phyloP scores from a whole-genome alignment of 805 yeast species.

The Sugiyamaella smithiae region DNA sequence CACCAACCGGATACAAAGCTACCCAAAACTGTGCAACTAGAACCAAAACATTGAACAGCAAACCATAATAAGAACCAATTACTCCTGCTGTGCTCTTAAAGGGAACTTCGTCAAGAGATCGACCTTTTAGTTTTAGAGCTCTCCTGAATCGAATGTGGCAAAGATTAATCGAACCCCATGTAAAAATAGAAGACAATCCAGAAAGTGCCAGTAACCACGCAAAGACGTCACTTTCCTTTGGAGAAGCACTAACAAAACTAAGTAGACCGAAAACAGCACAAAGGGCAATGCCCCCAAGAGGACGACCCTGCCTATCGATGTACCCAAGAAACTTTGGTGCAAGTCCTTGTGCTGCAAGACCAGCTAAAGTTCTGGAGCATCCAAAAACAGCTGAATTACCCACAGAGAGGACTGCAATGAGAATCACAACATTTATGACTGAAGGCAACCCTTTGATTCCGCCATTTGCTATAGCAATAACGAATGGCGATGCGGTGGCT shows the following conservation, averaged over 20 bases:
- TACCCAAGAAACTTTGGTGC: constrained; percentile 62
- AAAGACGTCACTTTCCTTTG: constrained; percentile 47
- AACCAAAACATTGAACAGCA: constrained; percentile 53
- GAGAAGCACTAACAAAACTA: constrained; percentile 61
- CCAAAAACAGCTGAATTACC: constrained; percentile 72
- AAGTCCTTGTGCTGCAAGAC: constrained; percentile 63
- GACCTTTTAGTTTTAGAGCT: constrained; percentile 54
- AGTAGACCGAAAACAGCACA: constrained; percentile 51
- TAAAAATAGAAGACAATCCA: constrained; percentile 66
- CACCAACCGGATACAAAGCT: constrained; percentile 50
- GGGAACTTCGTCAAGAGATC: constrained; percentile 60
- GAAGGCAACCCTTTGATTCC: constrained; percentile 66
- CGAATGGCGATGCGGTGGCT: constrained; percentile 70
- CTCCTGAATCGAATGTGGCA: constrained; percentile 64
- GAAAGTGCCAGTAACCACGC: constrained; percentile 69
- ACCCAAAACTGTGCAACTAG: constrained; percentile 68
- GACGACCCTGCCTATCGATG: constrained; percentile 77
- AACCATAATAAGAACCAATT: constrained; percentile 59
- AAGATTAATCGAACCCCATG: constrained; percentile 69
- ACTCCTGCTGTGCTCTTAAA: constrained; percentile 63
- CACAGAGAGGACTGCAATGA: constrained; percentile 67
- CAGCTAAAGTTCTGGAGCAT: constrained; percentile 64
- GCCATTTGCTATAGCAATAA: constrained; percentile 65
- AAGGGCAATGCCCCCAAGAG: constrained; percentile 58
- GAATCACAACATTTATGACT: constrained; percentile 66